Evolutionary conservation across 352 stramenopile genomes (phyloP).

Genomic region (Pythium chondricola): DNA sequence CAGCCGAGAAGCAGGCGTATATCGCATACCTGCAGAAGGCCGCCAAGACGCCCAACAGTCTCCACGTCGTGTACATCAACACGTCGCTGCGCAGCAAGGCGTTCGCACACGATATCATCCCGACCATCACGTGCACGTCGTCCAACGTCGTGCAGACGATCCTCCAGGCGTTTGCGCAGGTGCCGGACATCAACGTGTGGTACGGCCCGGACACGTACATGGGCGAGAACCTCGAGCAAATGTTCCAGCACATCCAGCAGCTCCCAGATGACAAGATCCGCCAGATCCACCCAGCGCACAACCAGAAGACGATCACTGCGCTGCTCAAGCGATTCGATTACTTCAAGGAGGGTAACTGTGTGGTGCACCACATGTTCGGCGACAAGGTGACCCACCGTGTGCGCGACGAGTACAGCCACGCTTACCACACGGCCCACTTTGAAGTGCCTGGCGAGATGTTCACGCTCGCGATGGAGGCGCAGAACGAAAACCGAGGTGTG

Average conservation of each 20-base stretch:
- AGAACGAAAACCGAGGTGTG: slow-evolving; percentile 86
- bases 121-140: slow-evolving; percentile 96
- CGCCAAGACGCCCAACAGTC: slow-evolving; percentile 78
- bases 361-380: slow-evolving; percentile 99
- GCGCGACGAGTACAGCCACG: slow-evolving; percentile 87
- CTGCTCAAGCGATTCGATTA: slow-evolving; percentile 90
- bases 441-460: slow-evolving; percentile 99
- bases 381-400: slow-evolving; percentile 91
- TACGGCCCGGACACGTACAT: slow-evolving; percentile 97
- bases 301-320: slow-evolving; percentile 68
- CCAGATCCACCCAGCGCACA: slow-evolving; percentile 81
- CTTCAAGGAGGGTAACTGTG: slow-evolving; percentile 95
- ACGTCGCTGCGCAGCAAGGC: slow-evolving; percentile 96
- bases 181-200: slow-evolving; percentile 88
- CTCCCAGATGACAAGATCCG: slow-evolving; percentile 80
- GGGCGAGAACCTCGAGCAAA: slow-evolving; percentile 94
- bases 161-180: slow-evolving; percentile 90
- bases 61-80: slow-evolving; percentile 99
- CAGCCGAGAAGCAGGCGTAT: slow-evolving; percentile 90
- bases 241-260: slow-evolving; percentile 84
- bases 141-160: slow-evolving; percentile 97
- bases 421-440: slow-evolving; percentile 95
- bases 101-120: slow-evolving; percentile 89
- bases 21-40: slow-evolving; percentile 90
- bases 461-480: slow-evolving; percentile 93